These are phyloP conservation scores for Caryopteris hybrid DNA, from an alignment of 305 asterid species.

Conservation along the genomic window DNA sequence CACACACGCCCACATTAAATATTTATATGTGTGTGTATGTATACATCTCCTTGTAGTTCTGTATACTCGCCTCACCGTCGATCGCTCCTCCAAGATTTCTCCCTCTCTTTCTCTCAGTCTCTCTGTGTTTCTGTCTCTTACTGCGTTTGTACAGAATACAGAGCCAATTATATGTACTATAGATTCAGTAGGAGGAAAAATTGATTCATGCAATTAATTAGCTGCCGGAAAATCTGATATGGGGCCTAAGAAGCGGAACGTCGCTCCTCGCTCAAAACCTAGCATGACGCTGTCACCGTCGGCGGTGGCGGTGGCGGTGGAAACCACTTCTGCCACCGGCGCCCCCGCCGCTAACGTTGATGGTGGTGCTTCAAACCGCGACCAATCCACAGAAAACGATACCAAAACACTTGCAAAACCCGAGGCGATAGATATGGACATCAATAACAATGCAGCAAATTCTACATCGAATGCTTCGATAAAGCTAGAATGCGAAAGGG, in stretches of 20 bases:
- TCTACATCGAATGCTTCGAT: constrained; percentile 35
- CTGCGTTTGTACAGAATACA: constrained; percentile 8
- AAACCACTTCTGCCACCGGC: constrained; percentile 41
- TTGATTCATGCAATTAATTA: constrained; percentile 45
- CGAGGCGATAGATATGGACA: constrained; percentile 21
- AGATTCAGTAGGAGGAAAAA: constrained; percentile 11
- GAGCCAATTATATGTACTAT: background rate
- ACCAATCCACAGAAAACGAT: constrained; percentile 13
- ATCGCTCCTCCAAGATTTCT: constrained; percentile 16
- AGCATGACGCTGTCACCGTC: constrained; percentile 23
- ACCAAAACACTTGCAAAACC: constrained; percentile 12
- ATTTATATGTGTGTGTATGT: background rate
- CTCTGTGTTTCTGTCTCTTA: background rate
- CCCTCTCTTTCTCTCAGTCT: no score
- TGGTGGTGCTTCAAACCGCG: constrained; percentile 23
- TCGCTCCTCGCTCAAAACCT: constrained; percentile 67
- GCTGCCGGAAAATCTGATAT: constrained; percentile 35
- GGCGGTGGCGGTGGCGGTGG: constrained; percentile 29
- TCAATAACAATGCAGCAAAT: constrained; percentile 26
- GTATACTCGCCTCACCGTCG: constrained; percentile 14
- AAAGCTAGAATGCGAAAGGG: constrained; percentile 69
- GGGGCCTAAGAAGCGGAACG: constrained; percentile 82
- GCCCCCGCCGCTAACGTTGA: constrained; percentile 10
- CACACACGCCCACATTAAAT: background rate
- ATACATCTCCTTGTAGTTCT: background rate